Evolutionary conservation across 2,329 filamentous ascomycete genomes (phyloP), one percentile per base, ranked within the genome.

Genomic region (Anthostomella pinea): DNA sequence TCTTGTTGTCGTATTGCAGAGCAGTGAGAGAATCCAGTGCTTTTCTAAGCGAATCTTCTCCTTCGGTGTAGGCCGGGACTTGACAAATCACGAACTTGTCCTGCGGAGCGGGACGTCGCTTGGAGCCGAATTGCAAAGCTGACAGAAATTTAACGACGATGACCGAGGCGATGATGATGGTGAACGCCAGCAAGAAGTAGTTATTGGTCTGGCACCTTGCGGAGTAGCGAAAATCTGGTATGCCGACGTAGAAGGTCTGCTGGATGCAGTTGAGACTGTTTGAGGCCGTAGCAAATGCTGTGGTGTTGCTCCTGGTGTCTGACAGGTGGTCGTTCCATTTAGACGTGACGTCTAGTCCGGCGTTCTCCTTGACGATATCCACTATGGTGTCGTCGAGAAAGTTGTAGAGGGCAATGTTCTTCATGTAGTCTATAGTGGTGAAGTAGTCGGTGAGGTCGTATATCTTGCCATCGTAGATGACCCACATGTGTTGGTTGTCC

Each of bases 21-120:
- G 90, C 88, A 11, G 93, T 96, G 41, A 97, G 75, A 1, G 93
- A 97, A 60, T 98, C 93, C 3, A 98, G 74, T 34, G 89, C 91
- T 59, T 95, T 94, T 37, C 93, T 77, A 7, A 98, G 71, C 4
- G 90, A 91, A 54, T 98, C 93, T 70, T 98, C 93, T 53, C 89
- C 93, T 70, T 98, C 93, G 0, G 93, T 98, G 59, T 98, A 98
- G 5, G 93, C 93, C 8, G 93, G 93, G 20, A 98, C 89, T 63
- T 96, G 89, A 65, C 93, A 97, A 50, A 98, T 97, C 53, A 98
- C 90, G 54, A 98, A 98, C 61, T 97, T 98, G 65, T 98, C 93
- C 63, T 97, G 93, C 23, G 89, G 85, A 5, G 85, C 77, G 3
- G 93, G 93, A 13, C 87, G 83, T 41, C 87, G 80, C 69, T 96